Evolutionary conservation across 2,329 filamentous ascomycete genomes (phyloP), one percentile per base, ranked within the genome.

Genomic region (Paecilomyces variotii): DNA sequence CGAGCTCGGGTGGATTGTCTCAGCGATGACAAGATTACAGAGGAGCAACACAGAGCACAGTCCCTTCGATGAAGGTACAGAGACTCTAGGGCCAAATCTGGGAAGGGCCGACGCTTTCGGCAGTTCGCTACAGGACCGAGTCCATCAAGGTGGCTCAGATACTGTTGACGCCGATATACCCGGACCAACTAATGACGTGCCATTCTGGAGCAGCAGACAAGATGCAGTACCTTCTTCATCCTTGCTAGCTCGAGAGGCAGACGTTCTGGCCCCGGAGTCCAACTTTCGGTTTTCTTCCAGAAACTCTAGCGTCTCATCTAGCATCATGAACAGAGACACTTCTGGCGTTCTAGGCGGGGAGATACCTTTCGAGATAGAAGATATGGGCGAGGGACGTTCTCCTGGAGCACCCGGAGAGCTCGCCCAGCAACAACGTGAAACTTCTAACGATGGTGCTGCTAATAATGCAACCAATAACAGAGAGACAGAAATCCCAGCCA

Each of bases 1-100:
- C 10, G 80, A 82, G 55, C 77, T 89, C 34, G 76, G 77, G 10
- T 84, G 84, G 68, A 84, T 85, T 77, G 78, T 87, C 10, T 77
- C 79, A 32, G 75, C 83, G 26, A 83, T 85, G 61, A 77, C 70
- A 61, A 70, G 66, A 24, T 59, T 70, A 14, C 61, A 68, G 26
- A 51, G 58, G 56, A 24, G 53, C 34, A 60, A 57, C 19, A 27
- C 32, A 10, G 35, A 53, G 9, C 49, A 12, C 14, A 32, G 34
- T 45, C 6, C 30, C 53, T 30, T 59, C 59, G 60, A 55, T 26
- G 39, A 61, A 35, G 57, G 56, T 27, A 28, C 25, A 25, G 53
- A 26, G 2, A 14, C 51, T 28, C 25, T 39, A 25, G 34, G 56
- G 32, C 12, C 39, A 19, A 24, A 45, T 45, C 19, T 45, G 39